Base-by-base conservation (phyloP, 2,329 filamentous ascomycete species). In the Sordariomycetes sp. region DNA sequence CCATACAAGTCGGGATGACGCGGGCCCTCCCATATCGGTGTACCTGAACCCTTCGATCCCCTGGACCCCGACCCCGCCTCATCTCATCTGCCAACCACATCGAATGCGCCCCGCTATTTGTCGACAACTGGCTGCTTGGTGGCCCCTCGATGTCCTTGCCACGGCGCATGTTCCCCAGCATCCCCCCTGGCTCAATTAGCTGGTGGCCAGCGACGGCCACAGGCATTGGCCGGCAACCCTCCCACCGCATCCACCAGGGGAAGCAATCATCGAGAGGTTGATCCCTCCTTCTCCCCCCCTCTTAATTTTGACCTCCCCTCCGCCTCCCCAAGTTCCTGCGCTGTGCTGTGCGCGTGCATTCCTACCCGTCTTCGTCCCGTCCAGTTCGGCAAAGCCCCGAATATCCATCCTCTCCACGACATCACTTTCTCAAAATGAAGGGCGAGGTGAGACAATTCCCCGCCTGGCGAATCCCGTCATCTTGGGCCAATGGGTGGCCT, bases 401-500 rank as follows among this genome's bases (percentile, higher is more conserved):
- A 22, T 53, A 14, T 22, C 34, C 22, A 52, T 57, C 18, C 24
- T 25, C 6, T 37, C 24, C 25, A 37, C 52, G 32, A 24, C 53
- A 52, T 52, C 35, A 51, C 32, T 59, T 59, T 61, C 64, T 62
- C 70, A 79, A 63, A 67, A 81, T 81, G 79, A 81, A 80, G 76
- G 79, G 78, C 72, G 79, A 81, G 76, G 79, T 81, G 70, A 70
- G 78, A 50, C 22, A 50, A 24, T 22, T 50, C 20, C 46, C 46
- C 20, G 20, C 11, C 18, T 4, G 22, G 3, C 40, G 28, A 32
- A 32, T 32, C 28, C 28, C 28, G 28, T 72, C 48, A 25, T 48
- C 61, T 43, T 50, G 32, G 58, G 59, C 53, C 54, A 53, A 50
- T 50, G 46, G 20, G 11, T 50, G 20, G 43, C 28, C 46, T 10